A percentile compares a stretch with the other conserved stretches of the same genome.
phyloP scores from a whole-genome alignment of 1,139 yeast genomes.

The Sugiyamaella paludigena region DNA sequence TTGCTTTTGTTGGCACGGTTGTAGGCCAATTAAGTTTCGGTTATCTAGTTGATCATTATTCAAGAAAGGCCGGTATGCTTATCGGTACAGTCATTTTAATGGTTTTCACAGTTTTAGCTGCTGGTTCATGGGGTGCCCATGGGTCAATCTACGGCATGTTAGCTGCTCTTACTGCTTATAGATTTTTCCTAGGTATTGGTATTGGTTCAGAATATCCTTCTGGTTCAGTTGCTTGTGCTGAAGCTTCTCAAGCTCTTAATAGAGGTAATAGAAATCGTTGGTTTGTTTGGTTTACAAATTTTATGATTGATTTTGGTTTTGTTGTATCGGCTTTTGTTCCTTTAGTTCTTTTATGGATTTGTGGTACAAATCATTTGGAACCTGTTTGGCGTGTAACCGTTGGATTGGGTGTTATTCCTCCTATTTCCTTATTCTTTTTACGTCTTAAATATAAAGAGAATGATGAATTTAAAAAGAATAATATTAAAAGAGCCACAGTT shows the following conservation, averaged over 20 bases:
- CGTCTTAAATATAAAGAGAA: conserved; percentile 76
- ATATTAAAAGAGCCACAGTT: conserved; percentile 60
- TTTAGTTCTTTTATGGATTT: conserved; percentile 81
- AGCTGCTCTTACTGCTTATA: conserved; percentile 76
- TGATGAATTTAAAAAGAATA: conserved; percentile 63
- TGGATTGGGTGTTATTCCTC: conserved; percentile 91
- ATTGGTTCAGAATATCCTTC: conserved; percentile 85
- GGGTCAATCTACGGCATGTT: conserved; percentile 65
- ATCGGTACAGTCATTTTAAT: conserved; percentile 69
- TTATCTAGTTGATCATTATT: conserved; percentile 69
- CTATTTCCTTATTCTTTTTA: conserved; percentile 68
- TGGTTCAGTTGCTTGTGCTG: conserved; percentile 91
- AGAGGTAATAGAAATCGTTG: conserved; percentile 83
- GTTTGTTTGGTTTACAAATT: conserved; percentile 84
- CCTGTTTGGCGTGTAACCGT: conserved; percentile 92
- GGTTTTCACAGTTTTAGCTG: conserved; percentile 68
- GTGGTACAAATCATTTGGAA: conserved; percentile 62
- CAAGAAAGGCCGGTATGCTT: conserved; percentile 80
- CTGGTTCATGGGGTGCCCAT: conserved; percentile 81
- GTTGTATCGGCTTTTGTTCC: conserved; percentile 85
- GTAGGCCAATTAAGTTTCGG: conserved; percentile 85
- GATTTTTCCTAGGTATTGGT: conserved; percentile 85
- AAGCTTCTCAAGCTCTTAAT: conserved; percentile 76
- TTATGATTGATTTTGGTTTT: conserved; percentile 85
- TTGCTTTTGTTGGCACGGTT: conserved; percentile 88